Evolutionary conservation across 768 basidiomycete genomes (phyloP).

Genomic region (Termitomyces sp.): DNA sequence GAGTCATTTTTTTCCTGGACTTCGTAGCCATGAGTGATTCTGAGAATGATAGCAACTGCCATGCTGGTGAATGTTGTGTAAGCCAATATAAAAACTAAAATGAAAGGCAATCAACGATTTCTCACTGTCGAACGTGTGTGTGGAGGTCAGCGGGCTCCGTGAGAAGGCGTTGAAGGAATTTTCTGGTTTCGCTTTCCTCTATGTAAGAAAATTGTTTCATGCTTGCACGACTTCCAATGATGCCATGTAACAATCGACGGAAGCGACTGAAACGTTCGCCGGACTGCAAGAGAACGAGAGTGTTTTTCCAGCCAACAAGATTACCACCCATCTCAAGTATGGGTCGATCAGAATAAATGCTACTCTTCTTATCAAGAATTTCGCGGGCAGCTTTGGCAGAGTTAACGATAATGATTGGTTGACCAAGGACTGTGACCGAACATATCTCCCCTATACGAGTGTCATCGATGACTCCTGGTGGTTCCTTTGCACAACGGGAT

Average conservation of each 20-base stretch:
- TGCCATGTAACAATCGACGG: slow-evolving; percentile 31
- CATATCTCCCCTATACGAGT: not conserved
- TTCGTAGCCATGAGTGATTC: slow-evolving; percentile 41
- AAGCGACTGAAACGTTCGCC: slow-evolving; percentile 3
- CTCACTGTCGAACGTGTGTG: slow-evolving; percentile 34
- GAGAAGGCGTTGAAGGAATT: slow-evolving; percentile 36
- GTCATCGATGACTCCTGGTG: not conserved
- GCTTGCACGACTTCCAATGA: slow-evolving; percentile 35
- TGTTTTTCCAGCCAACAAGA: not conserved
- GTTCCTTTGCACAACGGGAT: not conserved
- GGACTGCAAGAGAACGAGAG: not conserved
- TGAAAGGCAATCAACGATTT: not conserved
- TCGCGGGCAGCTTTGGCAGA: slow-evolving; percentile 22
- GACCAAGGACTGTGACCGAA: slow-evolving; percentile 13
- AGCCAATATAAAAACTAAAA: not conserved
- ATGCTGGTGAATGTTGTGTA: slow-evolving; percentile 27
- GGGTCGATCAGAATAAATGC: slow-evolving; percentile 28
- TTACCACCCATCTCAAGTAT: slow-evolving; percentile 3
- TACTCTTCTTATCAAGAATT: slow-evolving; percentile 27
- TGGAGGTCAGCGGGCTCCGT: slow-evolving; percentile 29
- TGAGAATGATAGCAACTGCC: slow-evolving; percentile 40
- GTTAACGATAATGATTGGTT: slow-evolving; percentile 27
- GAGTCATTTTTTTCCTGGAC: slow-evolving; percentile 36
- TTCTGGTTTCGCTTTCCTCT: slow-evolving; percentile 36
- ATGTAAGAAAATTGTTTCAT: slow-evolving; percentile 10